Conservation (phyloP, 805 yeast species). For the Myxozyma udenii region DNA sequence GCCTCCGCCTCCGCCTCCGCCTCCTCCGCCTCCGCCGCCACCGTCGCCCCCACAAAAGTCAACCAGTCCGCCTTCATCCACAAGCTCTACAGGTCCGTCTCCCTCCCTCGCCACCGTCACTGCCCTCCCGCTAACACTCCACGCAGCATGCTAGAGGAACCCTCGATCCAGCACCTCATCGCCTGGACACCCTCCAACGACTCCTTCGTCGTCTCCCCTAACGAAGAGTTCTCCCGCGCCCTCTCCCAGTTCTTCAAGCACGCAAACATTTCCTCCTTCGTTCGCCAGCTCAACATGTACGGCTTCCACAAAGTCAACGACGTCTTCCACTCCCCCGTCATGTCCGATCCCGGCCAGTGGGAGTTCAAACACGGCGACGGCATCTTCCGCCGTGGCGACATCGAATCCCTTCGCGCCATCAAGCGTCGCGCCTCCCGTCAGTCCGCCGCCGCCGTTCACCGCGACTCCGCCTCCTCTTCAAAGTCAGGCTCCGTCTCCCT, state of each 20-base stretch:
- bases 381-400: constrained; percentile 75
- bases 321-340: constrained; percentile 34
- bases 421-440: constrained; percentile 68
- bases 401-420: constrained; percentile 66
- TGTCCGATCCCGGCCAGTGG: constrained; percentile 50
- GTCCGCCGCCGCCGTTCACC: constrained; percentile 22
- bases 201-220: constrained; percentile 76
- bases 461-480: constrained; percentile 39
- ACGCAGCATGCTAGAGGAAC: constrained; percentile 77
- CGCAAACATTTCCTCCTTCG: constrained; percentile 89
- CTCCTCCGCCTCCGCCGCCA: background rate
- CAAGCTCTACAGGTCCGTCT: constrained; percentile 57
- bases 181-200: constrained; percentile 77
- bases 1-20: background rate
- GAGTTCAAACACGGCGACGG: constrained; percentile 85
- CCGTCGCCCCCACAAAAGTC: constrained; percentile 32
- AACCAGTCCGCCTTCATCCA: constrained; percentile 72
- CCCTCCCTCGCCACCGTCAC: background rate
- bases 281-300: constrained; percentile 92
- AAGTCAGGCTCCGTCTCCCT: constrained; percentile 42
- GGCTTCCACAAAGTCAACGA: constrained; percentile 76
- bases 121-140: background rate
- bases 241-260: constrained; percentile 68
- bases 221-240: constrained; percentile 81
- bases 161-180: constrained; percentile 64